Evolutionary conservation across 1,284 basidiomycete species (phyloP).

Genomic region (Phenoliferia sp.): DNA sequence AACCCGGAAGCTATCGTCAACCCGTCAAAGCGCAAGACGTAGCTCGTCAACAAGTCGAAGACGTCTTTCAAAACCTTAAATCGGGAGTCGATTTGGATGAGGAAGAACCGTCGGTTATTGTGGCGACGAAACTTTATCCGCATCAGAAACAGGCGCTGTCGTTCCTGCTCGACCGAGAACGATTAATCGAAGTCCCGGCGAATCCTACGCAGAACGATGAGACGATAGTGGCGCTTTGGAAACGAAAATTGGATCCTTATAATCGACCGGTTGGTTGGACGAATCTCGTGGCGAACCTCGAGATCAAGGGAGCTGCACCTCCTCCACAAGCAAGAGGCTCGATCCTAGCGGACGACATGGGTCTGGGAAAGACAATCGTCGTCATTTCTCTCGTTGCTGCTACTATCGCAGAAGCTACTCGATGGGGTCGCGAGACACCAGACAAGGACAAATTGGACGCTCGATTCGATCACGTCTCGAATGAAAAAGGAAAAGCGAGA

Average conservation of each 20-base stretch:
- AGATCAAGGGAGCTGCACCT: conserved; percentile 58
- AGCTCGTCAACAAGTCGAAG: conserved; percentile 87
- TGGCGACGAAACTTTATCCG: conserved; percentile 85
- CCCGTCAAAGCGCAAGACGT: conserved; percentile 72
- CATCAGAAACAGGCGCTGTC: conserved; percentile 98
- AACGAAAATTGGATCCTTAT: conserved; percentile 54
- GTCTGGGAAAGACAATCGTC: conserved; percentile 95
- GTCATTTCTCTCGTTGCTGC: conserved; percentile 83
- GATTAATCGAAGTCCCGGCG: conserved; percentile 15
- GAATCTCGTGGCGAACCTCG: conserved; percentile 80
- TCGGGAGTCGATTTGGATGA: conserved; percentile 80
- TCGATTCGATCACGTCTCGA: conserved; percentile 24
- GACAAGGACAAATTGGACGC: conserved; percentile 32
- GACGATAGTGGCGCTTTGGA: conserved; percentile 68
- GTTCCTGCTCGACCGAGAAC: conserved; percentile 89
- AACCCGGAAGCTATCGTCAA: conserved; percentile 1
- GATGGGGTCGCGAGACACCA: conserved; percentile 55
- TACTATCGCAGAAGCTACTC: conserved; percentile 65
- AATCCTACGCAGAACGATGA: conserved; percentile 42
- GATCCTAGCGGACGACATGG: conserved; percentile 63
- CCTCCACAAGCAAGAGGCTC: conserved; percentile 70
- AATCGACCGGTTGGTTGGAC: conserved; percentile 58
- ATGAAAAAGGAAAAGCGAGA: background rate
- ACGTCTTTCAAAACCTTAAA: conserved; percentile 82
- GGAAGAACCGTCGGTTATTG: conserved; percentile 74